phyloP scores from a whole-genome alignment of 1,284 basidiomycete species.

The Cryptococcus sp. region DNA sequence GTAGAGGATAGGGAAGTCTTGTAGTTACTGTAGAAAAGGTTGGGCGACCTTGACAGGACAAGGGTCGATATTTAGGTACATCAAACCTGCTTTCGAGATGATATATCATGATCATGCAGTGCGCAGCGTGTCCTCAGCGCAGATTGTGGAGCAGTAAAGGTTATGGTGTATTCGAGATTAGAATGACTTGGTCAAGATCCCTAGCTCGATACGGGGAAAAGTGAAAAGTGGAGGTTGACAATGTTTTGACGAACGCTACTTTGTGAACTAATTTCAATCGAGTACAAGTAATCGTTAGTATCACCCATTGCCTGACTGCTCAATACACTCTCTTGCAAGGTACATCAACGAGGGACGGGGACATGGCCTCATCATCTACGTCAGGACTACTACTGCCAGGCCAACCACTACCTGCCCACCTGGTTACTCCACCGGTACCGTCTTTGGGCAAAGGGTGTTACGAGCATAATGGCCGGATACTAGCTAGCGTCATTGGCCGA shows the following conservation, averaged over 20 bases:
- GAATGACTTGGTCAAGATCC: no score
- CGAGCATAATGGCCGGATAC: constrained; percentile 62
- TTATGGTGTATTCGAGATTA: no score
- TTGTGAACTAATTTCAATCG: no score
- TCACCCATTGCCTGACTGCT: no score
- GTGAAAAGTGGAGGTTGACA: background rate
- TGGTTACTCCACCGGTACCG: constrained; percentile 58
- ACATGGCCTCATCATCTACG: constrained; percentile 52
- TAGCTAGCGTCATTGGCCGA: constrained; percentile 72
- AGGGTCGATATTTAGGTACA: background rate
- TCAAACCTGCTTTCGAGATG: background rate
- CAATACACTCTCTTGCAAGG: background rate
- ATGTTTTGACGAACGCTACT: background rate
- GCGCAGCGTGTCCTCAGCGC: no score
- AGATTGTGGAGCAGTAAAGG: no score
- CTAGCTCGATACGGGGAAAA: background rate
- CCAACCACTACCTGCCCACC: constrained; percentile 69
- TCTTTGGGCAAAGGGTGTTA: constrained; percentile 72
- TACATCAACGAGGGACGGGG: background rate
- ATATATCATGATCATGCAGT: constrained; percentile 4
- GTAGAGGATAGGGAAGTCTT: background rate
- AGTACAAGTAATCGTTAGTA: no score
- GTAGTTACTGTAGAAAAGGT: background rate
- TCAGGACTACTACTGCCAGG: constrained; percentile 67
- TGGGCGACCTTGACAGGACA: background rate